Base-by-base conservation (phyloP, 1,284 basidiomycete species). In the Cryptococcus neoformans region DNA sequence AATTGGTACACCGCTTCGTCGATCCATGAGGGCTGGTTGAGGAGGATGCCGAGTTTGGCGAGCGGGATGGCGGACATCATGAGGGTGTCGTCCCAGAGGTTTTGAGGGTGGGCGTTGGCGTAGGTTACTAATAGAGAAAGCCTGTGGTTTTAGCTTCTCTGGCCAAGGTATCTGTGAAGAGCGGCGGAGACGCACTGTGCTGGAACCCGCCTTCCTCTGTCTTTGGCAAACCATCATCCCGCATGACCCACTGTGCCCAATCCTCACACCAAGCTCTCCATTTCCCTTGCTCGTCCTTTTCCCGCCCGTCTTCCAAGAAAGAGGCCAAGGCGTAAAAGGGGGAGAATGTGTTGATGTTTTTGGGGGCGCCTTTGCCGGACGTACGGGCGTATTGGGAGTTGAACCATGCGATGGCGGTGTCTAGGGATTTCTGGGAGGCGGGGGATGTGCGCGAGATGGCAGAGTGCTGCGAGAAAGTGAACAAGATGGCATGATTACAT, bases 281-380 rank as follows among this genome's bases (percentile, higher is more conserved):
- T 34, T 66, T 59, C 28, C 28, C 28, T 28, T 28, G 28, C 39
- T 60, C 46, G 44, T 72, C 69, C 36, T 62, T 59, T 21, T 64
- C 57, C 52, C 59, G 48, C 4, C 65, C 67, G 45, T 72, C 70
- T 34, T 59, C 56, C 3, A 76, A 47, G n/a, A 85, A 70, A 60
- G 81, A 82, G 0, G 84, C 82, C 10, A 84, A 81, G 7, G 82
- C 82, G 46, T 86, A 79, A 53, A 87, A 79, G 0, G 84, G 83
- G 1, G 84, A 82, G 83, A 86, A 84, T 10, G 85, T 86, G 73
- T 86, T 86, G 64, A 87, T 84, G 68, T 87, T 86, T 80, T 85
- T 85, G 6, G 83, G 84, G 5, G 84, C 84, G 28, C 82, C 83
- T 51, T 71, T 70, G 14, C 66, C 69, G 9, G 65, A 54, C 1